Evolutionary conservation across 495 filamentous ascomycete species (phyloP), one percentile per base, ranked within the genome.

Genomic region (Terfezia boudieri): DNA sequence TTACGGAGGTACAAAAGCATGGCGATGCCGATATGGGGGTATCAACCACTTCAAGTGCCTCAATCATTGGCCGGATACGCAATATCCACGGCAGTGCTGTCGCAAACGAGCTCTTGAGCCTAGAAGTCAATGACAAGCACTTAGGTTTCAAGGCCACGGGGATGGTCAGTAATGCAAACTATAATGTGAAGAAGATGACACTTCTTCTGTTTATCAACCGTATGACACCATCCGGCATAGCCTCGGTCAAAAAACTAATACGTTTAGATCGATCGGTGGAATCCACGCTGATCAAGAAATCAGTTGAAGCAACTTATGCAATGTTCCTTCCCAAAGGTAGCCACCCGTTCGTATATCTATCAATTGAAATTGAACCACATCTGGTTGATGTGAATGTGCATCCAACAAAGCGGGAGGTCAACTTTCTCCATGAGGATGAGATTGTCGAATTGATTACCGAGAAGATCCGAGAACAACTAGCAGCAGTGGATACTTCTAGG

Each of bases 311-410:
- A 67, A 88, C 83, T 14, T 99, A 96, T 62, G 77, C 85, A 8
- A 70, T 74, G 6, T 99, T 94, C 58, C 73, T 99, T 2, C 92
- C 92, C 1, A 99, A 96, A 66, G 86, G 83, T 20, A 86, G 89
- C 9, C 90, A 95, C 64, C 92, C 92, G 0, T 96, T 95, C 66
- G 71, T 86, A 49, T 99, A 96, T 63, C 73, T 99, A 35, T 90
- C 83, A 60, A 72, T 99, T 1, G 85, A 94, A 55, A 89, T 99
- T 57, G 88, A 96, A 56, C 90, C 92, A 9, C 77, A 83, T 41
- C 77, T 88, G 12, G 86, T 99, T 3, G 92, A 99, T 67, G 92
- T 99, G 62, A 99, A 99, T 61, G 80, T 99, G 0, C 92, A 99
- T 65, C 92, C 92, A 5, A 96, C 92, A 2, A 99, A 99, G 65